Conservation (phyloP, 2,329 filamentous ascomycete species). For the Ophiostoma montium region DNA sequence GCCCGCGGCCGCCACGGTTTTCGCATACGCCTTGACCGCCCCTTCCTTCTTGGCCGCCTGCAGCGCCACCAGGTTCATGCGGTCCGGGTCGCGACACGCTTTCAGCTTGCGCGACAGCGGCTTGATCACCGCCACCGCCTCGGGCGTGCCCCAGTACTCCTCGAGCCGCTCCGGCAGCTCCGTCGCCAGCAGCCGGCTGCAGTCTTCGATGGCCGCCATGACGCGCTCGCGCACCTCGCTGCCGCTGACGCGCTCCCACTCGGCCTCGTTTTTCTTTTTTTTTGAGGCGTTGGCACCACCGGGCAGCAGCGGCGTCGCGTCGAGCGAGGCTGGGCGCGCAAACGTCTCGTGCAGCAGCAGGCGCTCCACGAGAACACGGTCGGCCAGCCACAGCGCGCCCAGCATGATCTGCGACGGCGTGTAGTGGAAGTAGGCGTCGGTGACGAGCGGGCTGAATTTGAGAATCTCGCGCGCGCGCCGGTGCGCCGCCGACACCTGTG, state of each 20-base stretch:
- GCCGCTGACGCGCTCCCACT: slow-evolving; percentile 16
- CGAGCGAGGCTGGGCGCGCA: slow-evolving; percentile 15
- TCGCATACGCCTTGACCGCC: slow-evolving; percentile 19
- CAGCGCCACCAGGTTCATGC: slow-evolving; percentile 55
- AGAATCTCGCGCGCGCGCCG: slow-evolving; percentile 57
- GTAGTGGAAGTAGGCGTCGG: slow-evolving; percentile 94
- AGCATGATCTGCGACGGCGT: slow-evolving; percentile 91
- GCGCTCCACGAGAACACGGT: slow-evolving; percentile 44
- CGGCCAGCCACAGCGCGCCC: slow-evolving; percentile 62
- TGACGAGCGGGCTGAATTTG: slow-evolving; percentile 68
- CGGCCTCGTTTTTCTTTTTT: slow-evolving; percentile 9
- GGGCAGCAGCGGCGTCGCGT: slow-evolving; percentile 4
- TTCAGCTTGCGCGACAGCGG: slow-evolving; percentile 55
- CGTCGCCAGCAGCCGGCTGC: slow-evolving; percentile 38
- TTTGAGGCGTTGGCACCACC: slow-evolving; percentile 11
- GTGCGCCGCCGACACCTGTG: slow-evolving; percentile 39
- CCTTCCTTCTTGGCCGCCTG: slow-evolving; percentile 49
- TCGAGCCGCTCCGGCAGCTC: slow-evolving; percentile 42
- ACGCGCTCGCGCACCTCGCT: slow-evolving; percentile 31
- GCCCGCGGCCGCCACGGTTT: slow-evolving; percentile 23
- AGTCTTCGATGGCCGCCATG: slow-evolving; percentile 32
- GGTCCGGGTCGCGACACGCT: slow-evolving; percentile 59
- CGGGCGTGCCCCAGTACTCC: slow-evolving; percentile 38
- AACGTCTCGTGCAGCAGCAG: slow-evolving; percentile 32
- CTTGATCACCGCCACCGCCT: slow-evolving; percentile 35